Evolutionary conservation across 23 red algal species (phyloP).

Genomic region (Agarophyton chilense): DNA sequence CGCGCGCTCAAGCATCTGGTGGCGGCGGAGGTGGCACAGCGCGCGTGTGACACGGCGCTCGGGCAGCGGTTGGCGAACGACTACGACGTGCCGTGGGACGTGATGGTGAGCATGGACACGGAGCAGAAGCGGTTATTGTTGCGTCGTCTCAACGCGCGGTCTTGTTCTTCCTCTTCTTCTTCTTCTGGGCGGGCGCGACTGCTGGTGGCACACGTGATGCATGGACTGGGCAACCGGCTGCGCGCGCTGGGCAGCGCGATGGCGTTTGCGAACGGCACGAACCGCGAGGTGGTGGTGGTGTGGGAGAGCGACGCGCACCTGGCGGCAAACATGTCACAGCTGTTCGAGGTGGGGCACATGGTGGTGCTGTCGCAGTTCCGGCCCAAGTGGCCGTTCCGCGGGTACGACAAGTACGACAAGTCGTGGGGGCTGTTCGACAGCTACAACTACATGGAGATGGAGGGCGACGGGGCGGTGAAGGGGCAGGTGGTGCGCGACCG

Average conservation of each 20-base stretch:
- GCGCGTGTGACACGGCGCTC: conserved; percentile 68
- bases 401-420: conserved; percentile 48
- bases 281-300: conserved; percentile 60
- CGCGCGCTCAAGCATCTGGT: conserved; percentile 55
- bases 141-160: neutral
- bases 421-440: conserved; percentile 37
- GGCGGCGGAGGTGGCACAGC: conserved; percentile 6
- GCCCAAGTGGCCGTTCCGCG: conserved; percentile 59
- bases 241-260: conserved; percentile 71
- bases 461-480: conserved; percentile 70
- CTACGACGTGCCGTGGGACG: conserved; percentile 77
- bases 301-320: conserved; percentile 82
- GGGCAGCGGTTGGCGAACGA: conserved; percentile 61
- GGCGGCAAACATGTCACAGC: conserved; percentile 42
- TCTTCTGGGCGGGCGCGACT: conserved; percentile 1
- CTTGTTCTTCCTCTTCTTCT: too few relatives aligned
- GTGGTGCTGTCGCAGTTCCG: conserved; percentile 56
- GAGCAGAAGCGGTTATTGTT: conserved; percentile 36
- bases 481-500: conserved; percentile 52
- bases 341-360: conserved; percentile 57
- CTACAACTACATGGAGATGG: conserved; percentile 92
- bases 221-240: conserved; percentile 83
- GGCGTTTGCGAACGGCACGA: conserved; percentile 66
- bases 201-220: conserved; percentile 68
- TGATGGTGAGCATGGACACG: conserved; percentile 46